phyloP scores from a whole-genome alignment of 2,329 filamentous ascomycete genomes.

The Capronia coronata region DNA sequence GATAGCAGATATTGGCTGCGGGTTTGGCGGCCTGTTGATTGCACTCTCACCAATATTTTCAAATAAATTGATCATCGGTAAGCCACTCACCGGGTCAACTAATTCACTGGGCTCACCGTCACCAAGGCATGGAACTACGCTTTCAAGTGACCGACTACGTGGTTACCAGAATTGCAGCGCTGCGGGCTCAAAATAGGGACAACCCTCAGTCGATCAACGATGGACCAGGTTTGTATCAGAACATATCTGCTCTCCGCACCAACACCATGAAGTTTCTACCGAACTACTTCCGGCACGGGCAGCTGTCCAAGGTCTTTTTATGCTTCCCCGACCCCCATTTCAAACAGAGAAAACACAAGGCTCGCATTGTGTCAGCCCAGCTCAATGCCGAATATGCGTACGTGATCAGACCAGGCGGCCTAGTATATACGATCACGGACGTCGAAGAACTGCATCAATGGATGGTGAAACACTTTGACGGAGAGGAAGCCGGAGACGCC shows the following conservation, averaged over 20 bases:
- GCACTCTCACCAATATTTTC: constrained; percentile 77
- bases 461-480: constrained; percentile 45
- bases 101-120: constrained; percentile 1
- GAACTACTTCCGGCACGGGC: constrained; percentile 79
- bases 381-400: constrained; percentile 92
- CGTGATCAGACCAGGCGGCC: constrained; percentile 71
- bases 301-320: constrained; percentile 88
- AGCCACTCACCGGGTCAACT: constrained; percentile 29
- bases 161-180: constrained; percentile 73
- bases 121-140: constrained; percentile 80
- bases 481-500: constrained; percentile 63
- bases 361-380: constrained; percentile 81
- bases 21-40: constrained; percentile 85
- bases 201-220: constrained; percentile 27
- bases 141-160: constrained; percentile 86
- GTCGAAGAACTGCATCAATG: constrained; percentile 77
- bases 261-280: constrained; percentile 99
- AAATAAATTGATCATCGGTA: constrained; percentile 74
- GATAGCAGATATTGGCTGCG: constrained; percentile 93
- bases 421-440: constrained; percentile 94
- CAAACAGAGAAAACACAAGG: constrained; percentile 95
- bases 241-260: constrained; percentile 78
- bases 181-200: constrained; percentile 49
- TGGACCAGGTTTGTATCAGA: constrained; percentile 56
- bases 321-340: constrained; percentile 99